Percentiles rank a stretch among this genome's conserved stretches.
phyloP scores from a whole-genome alignment of 176 grass and related monocot genomes.

The Saccharum officinarum region DNA sequence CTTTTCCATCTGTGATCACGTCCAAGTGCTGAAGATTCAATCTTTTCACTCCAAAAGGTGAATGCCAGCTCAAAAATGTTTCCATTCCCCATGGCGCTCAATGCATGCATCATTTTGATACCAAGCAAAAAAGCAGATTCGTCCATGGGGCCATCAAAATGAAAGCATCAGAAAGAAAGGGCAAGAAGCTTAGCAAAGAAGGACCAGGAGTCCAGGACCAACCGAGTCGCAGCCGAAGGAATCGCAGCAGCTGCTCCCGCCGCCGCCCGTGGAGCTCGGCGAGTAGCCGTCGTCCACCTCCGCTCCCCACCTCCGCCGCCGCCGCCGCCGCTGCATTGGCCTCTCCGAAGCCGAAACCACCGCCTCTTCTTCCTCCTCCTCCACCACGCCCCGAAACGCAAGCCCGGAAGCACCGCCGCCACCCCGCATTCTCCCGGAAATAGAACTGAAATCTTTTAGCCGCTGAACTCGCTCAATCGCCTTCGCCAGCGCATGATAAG shows the following conservation, averaged over 20 bases:
- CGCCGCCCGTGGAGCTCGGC: slow-evolving; percentile 40
- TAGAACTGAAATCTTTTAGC: background rate
- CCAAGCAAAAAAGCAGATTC: slow-evolving; percentile 25
- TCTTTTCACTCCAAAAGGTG: slow-evolving; percentile 17
- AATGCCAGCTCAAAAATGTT: slow-evolving; percentile 10
- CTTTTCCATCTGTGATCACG: background rate
- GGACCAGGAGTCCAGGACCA: slow-evolving; percentile 11
- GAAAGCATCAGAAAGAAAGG: background rate
- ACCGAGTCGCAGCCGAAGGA: slow-evolving; percentile 54
- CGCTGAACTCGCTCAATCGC: slow-evolving; percentile 1
- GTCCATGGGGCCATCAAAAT: background rate
- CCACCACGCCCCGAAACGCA: slow-evolving; percentile 10
- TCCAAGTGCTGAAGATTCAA: slow-evolving; percentile 5
- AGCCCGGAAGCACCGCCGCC: slow-evolving; percentile 8
- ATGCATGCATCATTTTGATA: slow-evolving; percentile 3
- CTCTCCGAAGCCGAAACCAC: slow-evolving; percentile 33
- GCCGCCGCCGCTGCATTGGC: slow-evolving; percentile 21
- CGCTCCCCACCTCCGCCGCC: slow-evolving; percentile 25
- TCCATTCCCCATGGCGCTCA: background rate
- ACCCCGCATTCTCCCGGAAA: slow-evolving; percentile 28
- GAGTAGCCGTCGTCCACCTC: slow-evolving; percentile 45
- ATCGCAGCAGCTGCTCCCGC: slow-evolving; percentile 39
- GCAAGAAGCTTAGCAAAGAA: background rate
- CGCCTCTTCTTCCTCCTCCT: slow-evolving; percentile 4
- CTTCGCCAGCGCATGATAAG: slow-evolving; percentile 34